Conservation (phyloP, 805 yeast genomes). For the Saccharomycopsis sp. region DNA sequence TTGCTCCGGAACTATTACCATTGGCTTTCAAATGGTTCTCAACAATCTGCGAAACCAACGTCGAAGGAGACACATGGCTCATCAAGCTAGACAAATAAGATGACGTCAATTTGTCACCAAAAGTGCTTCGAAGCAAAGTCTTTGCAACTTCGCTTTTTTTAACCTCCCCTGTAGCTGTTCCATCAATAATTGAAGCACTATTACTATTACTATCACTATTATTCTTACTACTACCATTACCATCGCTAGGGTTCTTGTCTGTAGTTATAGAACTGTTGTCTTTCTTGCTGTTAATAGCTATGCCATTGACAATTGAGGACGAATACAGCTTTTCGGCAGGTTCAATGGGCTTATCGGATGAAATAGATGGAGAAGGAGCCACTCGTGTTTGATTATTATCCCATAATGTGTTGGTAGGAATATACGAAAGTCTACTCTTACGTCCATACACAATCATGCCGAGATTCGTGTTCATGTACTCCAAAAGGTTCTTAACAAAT, state of each 20-base stretch:
- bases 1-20: constrained; percentile 13
- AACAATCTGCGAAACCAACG: constrained; percentile 13
- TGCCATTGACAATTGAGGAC: neutral
- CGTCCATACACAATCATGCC: constrained; percentile 69
- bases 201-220: too few relatives aligned
- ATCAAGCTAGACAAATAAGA: constrained; percentile 7
- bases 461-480: constrained; percentile 69
- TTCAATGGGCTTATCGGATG: neutral
- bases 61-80: neutral
- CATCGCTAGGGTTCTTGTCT: too few relatives aligned
- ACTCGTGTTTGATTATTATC: neutral
- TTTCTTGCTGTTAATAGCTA: too few relatives aligned
- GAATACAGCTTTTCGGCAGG: neutral
- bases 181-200: neutral
- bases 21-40: neutral
- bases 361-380: neutral
- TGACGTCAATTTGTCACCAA: constrained; percentile 24
- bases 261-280: too few relatives aligned
- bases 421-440: constrained; percentile 29
- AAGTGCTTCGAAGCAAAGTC: constrained; percentile 12
- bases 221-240: too few relatives aligned
- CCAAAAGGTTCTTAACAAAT: constrained; percentile 72
- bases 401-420: constrained; percentile 16
- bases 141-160: constrained; percentile 17
- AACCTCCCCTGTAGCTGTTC: constrained; percentile 9